Base-by-base conservation (phyloP, 2,329 filamentous ascomycete genomes). In the Beauveria asiatica region DNA sequence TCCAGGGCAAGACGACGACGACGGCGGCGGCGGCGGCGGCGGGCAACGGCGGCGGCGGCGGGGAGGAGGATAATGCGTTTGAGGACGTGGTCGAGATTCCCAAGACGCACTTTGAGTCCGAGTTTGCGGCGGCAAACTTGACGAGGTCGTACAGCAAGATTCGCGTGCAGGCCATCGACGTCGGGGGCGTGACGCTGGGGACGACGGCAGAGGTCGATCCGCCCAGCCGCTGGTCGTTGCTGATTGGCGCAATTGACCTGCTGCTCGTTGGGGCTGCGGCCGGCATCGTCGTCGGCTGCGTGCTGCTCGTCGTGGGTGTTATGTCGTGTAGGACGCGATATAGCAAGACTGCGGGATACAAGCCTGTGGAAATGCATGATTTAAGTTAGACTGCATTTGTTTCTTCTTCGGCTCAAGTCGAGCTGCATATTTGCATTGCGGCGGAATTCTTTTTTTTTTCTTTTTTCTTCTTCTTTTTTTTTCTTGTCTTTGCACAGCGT, bases 91-190 rank as follows among this genome's bases (percentile, higher is more conserved):
- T 21, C 16, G 54, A 56, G 37, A 48, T 57, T 8, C 46, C 46
- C 25, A 57, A 52, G 21, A 13, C 25, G 19, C 51, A 27, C n/a
- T 61, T 61, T 25, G 59, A 61, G 46, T 51, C 59, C 1, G 39
- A 51, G 25, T 44, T 61, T 21, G 11, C 37, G 16, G 33, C 46
- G 3, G 56, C n/a, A 7, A 42, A 51, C 23, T 1, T 46, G 30
- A 52, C 39, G 39, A 30, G 39, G 23, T 11, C 25, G 16, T 57
- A 56, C 10, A 42, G 19, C 37, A 19, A 10, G 46, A 52, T 61
- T 16, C 52, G 59, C 23, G n/a, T 53, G 9, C 41, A 33, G 45
- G 59, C 59, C 5, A 37, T 61, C 11, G 30, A 53, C n/a, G 53
- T 50, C 3, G 48, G 30, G 11, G 59, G 54, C 33, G 39, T 50